Evolutionary conservation across 208 protist species (phyloP), one percentile per base, ranked within the genome.

Genomic region (Leishmania martiniquensis): DNA sequence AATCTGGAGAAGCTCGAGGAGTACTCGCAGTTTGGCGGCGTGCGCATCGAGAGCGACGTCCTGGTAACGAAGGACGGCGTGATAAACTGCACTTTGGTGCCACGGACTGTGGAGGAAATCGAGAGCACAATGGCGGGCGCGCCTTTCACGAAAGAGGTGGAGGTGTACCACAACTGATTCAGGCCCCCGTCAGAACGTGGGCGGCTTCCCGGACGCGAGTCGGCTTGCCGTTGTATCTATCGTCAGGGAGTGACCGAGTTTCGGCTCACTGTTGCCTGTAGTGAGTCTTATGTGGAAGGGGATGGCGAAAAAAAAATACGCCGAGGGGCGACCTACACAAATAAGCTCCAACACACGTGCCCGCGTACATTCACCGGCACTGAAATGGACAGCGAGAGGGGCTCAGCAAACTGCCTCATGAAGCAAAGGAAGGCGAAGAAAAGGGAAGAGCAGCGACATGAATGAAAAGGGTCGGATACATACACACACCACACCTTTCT

Each of bases 1-100:
- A 98, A 99, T 85, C 72, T 91, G 57, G 85, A 95, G 12, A 91
- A 92, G 52, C 76, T 99, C 32, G 81, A 89, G 6, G 90, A 82
- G 57, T 95, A 95, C 82, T 89, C 85, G 78, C 45, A 85, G 1
- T 98, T 99, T 90, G 99, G 98, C 63, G 99, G 99, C 44, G 97
- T 99, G 54, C 92, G 99, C 49, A 98, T 99, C 70, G 99, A 99
- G 87, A 99, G 99, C 84, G 97, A 99, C 77, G 89, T 99, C 15
- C 71, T 99, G 3, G 93, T 99, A 12, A 99, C 98, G 10, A 88
- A 90, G 37, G 84, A 92, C 49, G 98, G 95, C 37, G 85, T 89
- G 13, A 65, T 95, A 34, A 98, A 98, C 82, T 94, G 88, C 82
- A 97, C 93, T 4, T 75, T 90, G 15, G 93, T 96, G 37, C 95